Percentiles rank a stretch among this genome's conserved stretches.
Evolutionary conservation across 805 yeast genomes (phyloP).

Genomic region (Cyberlindnera xylosilytica): DNA sequence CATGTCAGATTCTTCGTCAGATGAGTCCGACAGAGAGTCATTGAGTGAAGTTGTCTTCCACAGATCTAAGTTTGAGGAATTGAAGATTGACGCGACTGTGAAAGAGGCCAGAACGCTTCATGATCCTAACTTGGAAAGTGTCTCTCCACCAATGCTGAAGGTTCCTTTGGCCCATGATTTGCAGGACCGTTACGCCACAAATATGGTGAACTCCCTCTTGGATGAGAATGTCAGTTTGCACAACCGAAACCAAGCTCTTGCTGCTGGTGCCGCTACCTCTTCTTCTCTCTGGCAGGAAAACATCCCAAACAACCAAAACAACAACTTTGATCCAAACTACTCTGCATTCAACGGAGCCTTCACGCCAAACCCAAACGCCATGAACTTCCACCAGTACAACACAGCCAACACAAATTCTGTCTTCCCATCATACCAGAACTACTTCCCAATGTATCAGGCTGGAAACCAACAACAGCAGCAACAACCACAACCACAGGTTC

Average conservation of each 20-base stretch:
- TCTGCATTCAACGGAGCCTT: slow-evolving; percentile 3
- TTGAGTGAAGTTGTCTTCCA: slow-evolving; percentile 4
- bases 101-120: neutral
- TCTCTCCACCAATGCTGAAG: neutral
- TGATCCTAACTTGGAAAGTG: too few species aligned
- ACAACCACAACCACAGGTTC: too few species aligned
- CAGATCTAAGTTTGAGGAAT: neutral
- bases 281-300: neutral
- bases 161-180: neutral
- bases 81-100: neutral
- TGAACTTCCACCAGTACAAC: neutral
- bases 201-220: neutral
- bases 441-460: slow-evolving; percentile 6
- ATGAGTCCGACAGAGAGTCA: slow-evolving; percentile 2
- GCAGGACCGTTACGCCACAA: neutral
- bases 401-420: neutral
- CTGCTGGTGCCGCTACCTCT: neutral
- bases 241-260: neutral
- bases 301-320: neutral
- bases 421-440: slow-evolving; percentile 10
- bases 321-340: neutral
- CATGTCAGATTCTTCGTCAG: neutral
- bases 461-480: slow-evolving; percentile 1
- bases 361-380: neutral
- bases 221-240: neutral